Percentiles rank a stretch among this genome's conserved stretches.
Evolutionary conservation across 768 basidiomycete species (phyloP).

Genomic region (Suillus weaverae): DNA sequence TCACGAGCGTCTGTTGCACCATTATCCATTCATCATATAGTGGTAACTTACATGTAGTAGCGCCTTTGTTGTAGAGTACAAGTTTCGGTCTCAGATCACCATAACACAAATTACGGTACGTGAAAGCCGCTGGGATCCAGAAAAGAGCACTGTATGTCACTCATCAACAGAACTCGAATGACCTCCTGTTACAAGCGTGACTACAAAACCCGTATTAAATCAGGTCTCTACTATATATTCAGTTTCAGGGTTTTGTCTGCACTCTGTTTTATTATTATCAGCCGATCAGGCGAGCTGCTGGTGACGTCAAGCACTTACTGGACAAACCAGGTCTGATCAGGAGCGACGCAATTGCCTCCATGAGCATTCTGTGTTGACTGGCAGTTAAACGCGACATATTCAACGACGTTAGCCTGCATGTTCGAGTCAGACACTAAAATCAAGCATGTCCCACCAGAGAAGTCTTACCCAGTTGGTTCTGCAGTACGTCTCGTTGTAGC

Average conservation of each 20-base stretch:
- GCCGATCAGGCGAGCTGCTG: neutral
- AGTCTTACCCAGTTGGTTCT: conserved; percentile 45
- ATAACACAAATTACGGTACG: neutral
- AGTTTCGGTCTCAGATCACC: neutral
- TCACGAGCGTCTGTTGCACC: neutral
- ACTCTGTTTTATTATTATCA: neutral
- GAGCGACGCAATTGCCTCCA: conserved; percentile 49
- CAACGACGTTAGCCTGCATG: conserved; percentile 38
- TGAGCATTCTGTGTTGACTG: conserved; percentile 50
- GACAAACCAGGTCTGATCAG: conserved; percentile 48
- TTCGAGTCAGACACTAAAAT: neutral
- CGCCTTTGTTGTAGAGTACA: conserved; percentile 6
- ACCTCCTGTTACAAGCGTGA: neutral
- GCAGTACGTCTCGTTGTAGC: conserved; percentile 41
- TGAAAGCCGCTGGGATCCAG: neutral
- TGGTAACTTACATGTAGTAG: conserved; percentile 6
- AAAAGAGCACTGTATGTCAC: neutral
- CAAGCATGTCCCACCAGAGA: neutral
- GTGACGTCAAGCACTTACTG: conserved; percentile 36
- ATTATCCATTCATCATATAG: conserved; percentile 4
- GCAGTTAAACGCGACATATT: conserved; percentile 47
- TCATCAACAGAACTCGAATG: neutral
- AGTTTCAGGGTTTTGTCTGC: neutral
- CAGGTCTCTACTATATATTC: no score
- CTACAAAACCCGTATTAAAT: neutral